phyloP scores from a whole-genome alignment of 352 stramenopile genomes.

The Phytophthora pini region DNA sequence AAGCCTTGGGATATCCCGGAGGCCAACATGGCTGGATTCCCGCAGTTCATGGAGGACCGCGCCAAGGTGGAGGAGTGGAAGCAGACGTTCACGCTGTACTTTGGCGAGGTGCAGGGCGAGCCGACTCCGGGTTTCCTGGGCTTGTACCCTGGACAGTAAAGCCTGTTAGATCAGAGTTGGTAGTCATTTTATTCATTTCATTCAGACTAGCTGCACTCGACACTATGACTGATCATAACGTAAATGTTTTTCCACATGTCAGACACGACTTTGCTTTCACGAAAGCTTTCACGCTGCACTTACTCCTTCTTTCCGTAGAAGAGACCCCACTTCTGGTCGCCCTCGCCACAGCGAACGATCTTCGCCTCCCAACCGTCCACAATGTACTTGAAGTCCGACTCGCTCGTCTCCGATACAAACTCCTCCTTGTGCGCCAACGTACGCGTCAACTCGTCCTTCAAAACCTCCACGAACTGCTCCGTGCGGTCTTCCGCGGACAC shows the following conservation, averaged over 20 bases:
- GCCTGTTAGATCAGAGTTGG: background rate
- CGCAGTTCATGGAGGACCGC: constrained; percentile 58
- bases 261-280: no score
- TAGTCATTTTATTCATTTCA: constrained; percentile 18
- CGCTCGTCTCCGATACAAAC: constrained; percentile 73
- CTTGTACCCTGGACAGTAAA: constrained; percentile 45
- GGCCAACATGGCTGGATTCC: constrained; percentile 39
- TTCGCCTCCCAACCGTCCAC: constrained; percentile 76
- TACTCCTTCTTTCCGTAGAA: constrained; percentile 70
- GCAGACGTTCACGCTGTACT: constrained; percentile 57
- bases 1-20: constrained; percentile 40
- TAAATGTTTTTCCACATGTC: background rate
- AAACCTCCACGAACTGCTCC: constrained; percentile 66
- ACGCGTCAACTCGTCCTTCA: constrained; percentile 68
- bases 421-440: constrained; percentile 66
- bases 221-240: background rate
- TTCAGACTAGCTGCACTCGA: constrained; percentile 1
- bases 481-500: constrained; percentile 73
- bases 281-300: background rate
- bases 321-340: constrained; percentile 82
- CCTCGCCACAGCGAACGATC: constrained; percentile 66
- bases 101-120: constrained; percentile 55
- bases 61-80: constrained; percentile 46
- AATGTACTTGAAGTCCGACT: constrained; percentile 72
- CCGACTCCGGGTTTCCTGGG: constrained; percentile 45